These are phyloP conservation scores for Cercospora sp. DNA, from an alignment of 2,329 filamentous ascomycete genomes.

Conservation along the genomic window DNA sequence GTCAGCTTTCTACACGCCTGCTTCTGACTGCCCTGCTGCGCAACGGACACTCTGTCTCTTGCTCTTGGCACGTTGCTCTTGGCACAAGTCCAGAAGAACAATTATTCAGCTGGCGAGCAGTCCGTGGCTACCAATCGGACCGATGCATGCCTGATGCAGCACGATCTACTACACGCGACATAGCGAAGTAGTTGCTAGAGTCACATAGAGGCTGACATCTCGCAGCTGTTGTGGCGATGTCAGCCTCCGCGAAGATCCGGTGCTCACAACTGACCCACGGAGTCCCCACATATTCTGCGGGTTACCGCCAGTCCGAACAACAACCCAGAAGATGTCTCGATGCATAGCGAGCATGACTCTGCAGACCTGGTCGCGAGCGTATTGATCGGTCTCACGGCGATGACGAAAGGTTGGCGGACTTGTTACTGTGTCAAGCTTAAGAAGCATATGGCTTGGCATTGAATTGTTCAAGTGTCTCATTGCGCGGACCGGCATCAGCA, in stretches of 20 bases:
- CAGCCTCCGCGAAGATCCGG: slow-evolving; percentile 13
- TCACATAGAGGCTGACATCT: slow-evolving; percentile 7
- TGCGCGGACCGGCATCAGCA: slow-evolving; percentile 8
- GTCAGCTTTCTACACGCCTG: neutral
- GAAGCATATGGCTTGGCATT: slow-evolving; percentile 8
- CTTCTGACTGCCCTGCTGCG: neutral
- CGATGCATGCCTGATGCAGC: neutral
- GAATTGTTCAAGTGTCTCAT: neutral
- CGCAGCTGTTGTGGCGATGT: slow-evolving; percentile 8
- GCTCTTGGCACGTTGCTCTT: neutral
- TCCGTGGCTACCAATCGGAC: neutral
- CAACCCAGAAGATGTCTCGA: neutral
- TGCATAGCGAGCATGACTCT: neutral
- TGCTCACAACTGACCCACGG: neutral
- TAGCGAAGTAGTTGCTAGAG: neutral
- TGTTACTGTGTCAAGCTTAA: slow-evolving; percentile 6
- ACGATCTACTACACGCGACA: neutral
- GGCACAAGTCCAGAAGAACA: neutral
- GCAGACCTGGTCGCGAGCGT: neutral
- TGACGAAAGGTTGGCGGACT: neutral
- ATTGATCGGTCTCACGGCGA: neutral
- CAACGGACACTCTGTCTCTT: neutral
- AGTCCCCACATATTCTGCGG: neutral
- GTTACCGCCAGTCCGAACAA: neutral
- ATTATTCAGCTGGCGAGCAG: neutral